A percentile compares a stretch with the other conserved stretches of the same genome.
These are phyloP conservation scores for Pichia gijzeniarum DNA, from an alignment of 805 yeast genomes.

Conservation along the genomic window DNA sequence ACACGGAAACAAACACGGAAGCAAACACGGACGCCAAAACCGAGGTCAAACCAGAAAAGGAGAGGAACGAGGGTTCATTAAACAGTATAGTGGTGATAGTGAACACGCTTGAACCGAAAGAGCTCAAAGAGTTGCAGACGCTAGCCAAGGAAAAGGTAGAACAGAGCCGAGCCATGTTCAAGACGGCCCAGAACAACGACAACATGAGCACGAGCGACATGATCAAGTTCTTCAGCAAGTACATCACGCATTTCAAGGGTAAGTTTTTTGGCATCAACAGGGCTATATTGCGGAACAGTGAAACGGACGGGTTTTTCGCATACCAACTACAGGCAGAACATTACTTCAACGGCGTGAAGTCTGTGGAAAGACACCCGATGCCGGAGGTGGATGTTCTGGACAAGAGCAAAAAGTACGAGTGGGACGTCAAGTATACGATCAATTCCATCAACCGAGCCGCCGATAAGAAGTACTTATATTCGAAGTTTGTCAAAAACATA, in stretches of 20 bases:
- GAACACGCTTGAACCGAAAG: slow-evolving; percentile 9
- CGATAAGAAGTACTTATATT: slow-evolving; percentile 13
- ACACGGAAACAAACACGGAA: slow-evolving; percentile 4
- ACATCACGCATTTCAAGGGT: slow-evolving; percentile 12
- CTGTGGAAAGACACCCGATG: slow-evolving; percentile 22
- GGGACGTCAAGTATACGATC: slow-evolving; percentile 27
- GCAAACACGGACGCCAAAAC: background rate
- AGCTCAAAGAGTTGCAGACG: slow-evolving; percentile 12
- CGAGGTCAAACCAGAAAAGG: slow-evolving; percentile 2
- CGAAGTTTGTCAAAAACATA: slow-evolving; percentile 12
- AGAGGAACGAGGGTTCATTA: slow-evolving; percentile 7
- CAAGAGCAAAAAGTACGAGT: slow-evolving; percentile 10
- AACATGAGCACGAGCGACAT: slow-evolving; percentile 18
- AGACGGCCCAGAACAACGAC: slow-evolving; percentile 8
- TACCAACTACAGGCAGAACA: slow-evolving; percentile 34
- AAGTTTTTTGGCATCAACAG: slow-evolving; percentile 18
- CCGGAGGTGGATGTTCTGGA: slow-evolving; percentile 26
- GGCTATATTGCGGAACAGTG: slow-evolving; percentile 13
- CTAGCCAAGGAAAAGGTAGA: slow-evolving; percentile 20
- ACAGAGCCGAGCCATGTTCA: slow-evolving; percentile 1
- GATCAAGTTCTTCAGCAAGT: slow-evolving; percentile 19
- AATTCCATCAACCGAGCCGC: slow-evolving; percentile 13
- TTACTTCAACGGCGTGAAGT: slow-evolving; percentile 29
- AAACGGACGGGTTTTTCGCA: slow-evolving; percentile 26
- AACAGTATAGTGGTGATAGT: slow-evolving; percentile 11